These are phyloP conservation scores for Smallanthus sonchifolius DNA, from an alignment of 129 eudicot species.

Conservation along the genomic window DNA sequence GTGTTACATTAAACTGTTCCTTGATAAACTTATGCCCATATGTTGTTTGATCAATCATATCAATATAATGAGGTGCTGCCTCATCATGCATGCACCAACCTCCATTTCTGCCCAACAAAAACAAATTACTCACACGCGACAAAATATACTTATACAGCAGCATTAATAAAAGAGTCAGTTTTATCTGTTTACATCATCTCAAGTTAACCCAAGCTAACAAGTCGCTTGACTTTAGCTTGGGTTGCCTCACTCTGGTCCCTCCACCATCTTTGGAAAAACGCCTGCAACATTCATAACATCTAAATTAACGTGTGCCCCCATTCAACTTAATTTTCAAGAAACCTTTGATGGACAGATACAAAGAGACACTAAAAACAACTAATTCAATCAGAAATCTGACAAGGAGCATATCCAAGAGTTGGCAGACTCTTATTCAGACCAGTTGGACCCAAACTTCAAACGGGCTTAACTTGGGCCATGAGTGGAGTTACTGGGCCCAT, in stretches of 20 bases:
- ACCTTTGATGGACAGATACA: no score
- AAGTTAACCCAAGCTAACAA: constrained; percentile 83
- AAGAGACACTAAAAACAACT: not conserved
- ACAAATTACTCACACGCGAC: not conserved
- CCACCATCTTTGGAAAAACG: constrained; percentile 99
- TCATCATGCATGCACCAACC: constrained; percentile 97
- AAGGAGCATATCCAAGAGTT: no score
- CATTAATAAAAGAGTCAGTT: not conserved
- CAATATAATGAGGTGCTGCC: constrained; percentile 90
- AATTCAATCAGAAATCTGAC: not conserved
- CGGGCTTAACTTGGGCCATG: no score
- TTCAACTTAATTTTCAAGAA: not conserved
- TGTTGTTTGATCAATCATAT: constrained; percentile 98
- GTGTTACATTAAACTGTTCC: constrained; percentile 73
- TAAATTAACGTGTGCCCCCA: constrained; percentile 1
- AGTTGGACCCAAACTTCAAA: no score
- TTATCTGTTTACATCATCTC: constrained; percentile 64
- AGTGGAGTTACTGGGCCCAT: no score
- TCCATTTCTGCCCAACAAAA: constrained; percentile 65
- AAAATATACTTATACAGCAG: not conserved
- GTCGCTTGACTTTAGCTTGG: constrained; percentile 46
- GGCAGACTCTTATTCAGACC: no score
- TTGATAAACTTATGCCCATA: constrained; percentile 75
- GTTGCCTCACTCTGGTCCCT: constrained; percentile 68
- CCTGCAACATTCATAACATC: constrained; percentile 40